Evolutionary conservation across 345 rosid genomes (phyloP).

Genomic region (Anacardium occidentale): DNA sequence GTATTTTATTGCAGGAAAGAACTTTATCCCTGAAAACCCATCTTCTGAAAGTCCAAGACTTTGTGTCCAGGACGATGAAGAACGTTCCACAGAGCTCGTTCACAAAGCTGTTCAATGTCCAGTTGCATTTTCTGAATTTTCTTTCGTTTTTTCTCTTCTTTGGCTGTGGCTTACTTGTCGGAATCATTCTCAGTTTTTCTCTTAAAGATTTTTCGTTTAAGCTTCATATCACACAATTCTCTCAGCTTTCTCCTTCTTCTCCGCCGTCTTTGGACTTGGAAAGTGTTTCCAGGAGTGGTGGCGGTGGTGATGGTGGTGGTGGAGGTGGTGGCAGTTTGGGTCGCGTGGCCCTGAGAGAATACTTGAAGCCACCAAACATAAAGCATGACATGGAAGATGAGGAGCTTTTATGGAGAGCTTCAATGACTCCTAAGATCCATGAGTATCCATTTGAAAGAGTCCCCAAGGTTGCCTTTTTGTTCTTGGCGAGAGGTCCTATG

Average conservation of each 20-base stretch:
- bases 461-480: conserved; percentile 84
- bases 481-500: conserved; percentile 69
- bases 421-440: conserved; percentile 40
- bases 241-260: conserved; percentile 3
- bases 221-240: conserved; percentile 30
- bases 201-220: conserved; percentile 37
- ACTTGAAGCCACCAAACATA: conserved; percentile 38
- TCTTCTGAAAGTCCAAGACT: not conserved
- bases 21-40: conserved; percentile 1
- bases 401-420: conserved; percentile 76
- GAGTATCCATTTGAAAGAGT: conserved; percentile 46
- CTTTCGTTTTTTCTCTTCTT: conserved; percentile 50
- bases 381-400: conserved; percentile 71
- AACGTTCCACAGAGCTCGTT: not conserved
- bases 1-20: not conserved
- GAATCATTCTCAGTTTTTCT: conserved; percentile 49
- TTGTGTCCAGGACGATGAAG: conserved; percentile 26
- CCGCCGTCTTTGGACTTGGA: not conserved
- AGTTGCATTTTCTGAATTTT: conserved; percentile 36
- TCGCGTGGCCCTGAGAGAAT: conserved; percentile 34
- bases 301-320: conserved; percentile 16
- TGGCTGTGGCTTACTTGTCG: conserved; percentile 52
- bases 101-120: conserved; percentile 43
- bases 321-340: not conserved
- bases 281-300: not conserved